phyloP scores from a whole-genome alignment of 2,329 filamentous ascomycete species.

The Emericellopsis atlantica region DNA sequence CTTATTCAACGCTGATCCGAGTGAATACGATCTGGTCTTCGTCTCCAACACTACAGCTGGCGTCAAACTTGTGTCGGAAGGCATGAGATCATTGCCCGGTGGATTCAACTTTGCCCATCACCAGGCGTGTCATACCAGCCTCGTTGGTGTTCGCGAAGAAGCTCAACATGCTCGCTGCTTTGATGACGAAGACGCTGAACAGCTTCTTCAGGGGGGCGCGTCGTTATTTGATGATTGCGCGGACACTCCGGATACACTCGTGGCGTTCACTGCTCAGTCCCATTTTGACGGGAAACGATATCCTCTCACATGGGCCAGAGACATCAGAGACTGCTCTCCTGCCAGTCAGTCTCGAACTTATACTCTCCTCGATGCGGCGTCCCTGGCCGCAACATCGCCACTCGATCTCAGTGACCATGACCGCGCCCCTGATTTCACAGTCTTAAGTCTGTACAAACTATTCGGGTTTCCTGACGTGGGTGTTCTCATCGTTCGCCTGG shows the following conservation, averaged over 20 bases:
- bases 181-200: slow-evolving; percentile 46
- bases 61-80: slow-evolving; percentile 76
- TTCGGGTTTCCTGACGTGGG: slow-evolving; percentile 93
- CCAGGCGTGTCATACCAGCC: slow-evolving; percentile 71
- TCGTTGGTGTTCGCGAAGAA: slow-evolving; percentile 69
- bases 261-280: slow-evolving; percentile 84
- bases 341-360: slow-evolving; percentile 27
- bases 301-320: slow-evolving; percentile 55
- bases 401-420: slow-evolving; percentile 54
- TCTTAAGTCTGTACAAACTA: slow-evolving; percentile 91
- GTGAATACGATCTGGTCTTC: slow-evolving; percentile 78
- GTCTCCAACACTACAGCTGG: slow-evolving; percentile 86
- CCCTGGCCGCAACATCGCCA: slow-evolving; percentile 63
- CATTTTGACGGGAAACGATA: slow-evolving; percentile 79
- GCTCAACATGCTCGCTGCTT: slow-evolving; percentile 56
- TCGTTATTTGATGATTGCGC: slow-evolving; percentile 4
- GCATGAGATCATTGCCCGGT: slow-evolving; percentile 51
- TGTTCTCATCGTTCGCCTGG: slow-evolving; percentile 68
- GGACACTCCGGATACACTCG: slow-evolving; percentile 27
- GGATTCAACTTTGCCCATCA: slow-evolving; percentile 82
- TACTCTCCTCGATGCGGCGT: slow-evolving; percentile 74
- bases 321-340: slow-evolving; percentile 22
- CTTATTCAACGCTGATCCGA: slow-evolving; percentile 72
- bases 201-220: slow-evolving; percentile 42
- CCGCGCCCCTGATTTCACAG: slow-evolving; percentile 68